phyloP scores from a whole-genome alignment of 2,329 filamentous ascomycete genomes.

The Gaeumannomyces sp. region DNA sequence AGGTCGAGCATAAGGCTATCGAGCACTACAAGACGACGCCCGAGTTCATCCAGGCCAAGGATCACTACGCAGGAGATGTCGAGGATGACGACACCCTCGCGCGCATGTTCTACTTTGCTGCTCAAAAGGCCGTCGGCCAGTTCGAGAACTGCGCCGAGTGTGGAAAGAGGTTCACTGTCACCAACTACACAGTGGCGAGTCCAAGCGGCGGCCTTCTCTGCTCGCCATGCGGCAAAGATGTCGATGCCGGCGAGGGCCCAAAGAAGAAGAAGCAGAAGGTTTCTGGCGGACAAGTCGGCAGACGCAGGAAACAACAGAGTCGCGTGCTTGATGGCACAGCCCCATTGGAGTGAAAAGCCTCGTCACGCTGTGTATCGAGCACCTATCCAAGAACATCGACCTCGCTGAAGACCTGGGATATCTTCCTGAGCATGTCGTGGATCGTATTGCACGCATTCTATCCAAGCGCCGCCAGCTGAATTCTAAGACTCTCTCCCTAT shows the following conservation, averaged over 20 bases:
- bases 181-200: conserved; percentile 76
- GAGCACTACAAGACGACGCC: conserved; percentile 44
- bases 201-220: conserved; percentile 85
- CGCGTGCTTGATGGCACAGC: conserved; percentile 73
- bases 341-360: conserved; percentile 61
- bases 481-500: conserved; percentile 48
- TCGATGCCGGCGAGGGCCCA: conserved; percentile 58
- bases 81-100: conserved; percentile 47
- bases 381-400: conserved; percentile 55
- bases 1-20: conserved; percentile 47
- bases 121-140: conserved; percentile 61
- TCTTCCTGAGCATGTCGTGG: conserved; percentile 47
- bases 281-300: conserved; percentile 45
- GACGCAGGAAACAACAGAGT: conserved; percentile 73
- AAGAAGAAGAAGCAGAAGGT: conserved; percentile 50
- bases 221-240: conserved; percentile 68
- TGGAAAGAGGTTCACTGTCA: conserved; percentile 85
- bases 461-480: conserved; percentile 54
- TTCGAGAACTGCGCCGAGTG: conserved; percentile 84
- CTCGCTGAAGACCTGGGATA: conserved; percentile 57
- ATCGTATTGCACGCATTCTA: conserved; percentile 54
- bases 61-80: conserved; percentile 26
- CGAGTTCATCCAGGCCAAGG: conserved; percentile 46
- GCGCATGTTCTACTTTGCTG: conserved; percentile 39
- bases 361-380: conserved; percentile 57